phyloP scores from a whole-genome alignment of 1,284 basidiomycete species.

The Apiotrichum veenhuisii region DNA sequence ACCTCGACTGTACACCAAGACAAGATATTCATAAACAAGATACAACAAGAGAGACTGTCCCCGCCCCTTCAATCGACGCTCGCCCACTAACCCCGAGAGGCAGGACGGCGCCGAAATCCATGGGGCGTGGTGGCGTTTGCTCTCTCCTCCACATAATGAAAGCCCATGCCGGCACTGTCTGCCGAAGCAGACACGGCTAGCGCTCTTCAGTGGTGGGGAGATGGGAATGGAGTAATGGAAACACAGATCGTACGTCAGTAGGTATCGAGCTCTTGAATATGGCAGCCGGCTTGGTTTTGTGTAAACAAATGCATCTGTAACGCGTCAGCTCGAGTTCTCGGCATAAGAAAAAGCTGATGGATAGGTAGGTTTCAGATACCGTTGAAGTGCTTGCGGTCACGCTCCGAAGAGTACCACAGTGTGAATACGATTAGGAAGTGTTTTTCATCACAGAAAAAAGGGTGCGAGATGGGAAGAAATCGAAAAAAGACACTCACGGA shows the following conservation, averaged over 20 bases:
- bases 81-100: not conserved
- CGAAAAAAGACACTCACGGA: constrained; percentile 9
- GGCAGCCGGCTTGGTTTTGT: not conserved
- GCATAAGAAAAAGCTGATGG: not conserved
- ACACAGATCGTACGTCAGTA: not conserved
- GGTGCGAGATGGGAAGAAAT: not conserved
- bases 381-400: constrained; percentile 46
- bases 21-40: not conserved
- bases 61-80: constrained; percentile 1
- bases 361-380: constrained; percentile 43
- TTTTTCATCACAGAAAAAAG: constrained; percentile 38
- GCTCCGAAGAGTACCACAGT: constrained; percentile 45
- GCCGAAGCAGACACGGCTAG: constrained; percentile 19
- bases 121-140: constrained; percentile 25
- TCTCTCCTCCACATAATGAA: constrained; percentile 38
- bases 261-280: not conserved
- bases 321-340: constrained; percentile 11
- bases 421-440: constrained; percentile 51
- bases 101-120: constrained; percentile 42
- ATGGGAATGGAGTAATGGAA: not conserved
- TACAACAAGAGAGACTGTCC: not conserved
- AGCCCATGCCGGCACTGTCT: constrained; percentile 26
- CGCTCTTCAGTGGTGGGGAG: constrained; percentile 41
- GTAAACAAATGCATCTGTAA: constrained; percentile 17
- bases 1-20: not conserved